These are phyloP conservation scores for Adenanthera pavonina DNA, from an alignment of 306 rosid species.

Conservation along the genomic window DNA sequence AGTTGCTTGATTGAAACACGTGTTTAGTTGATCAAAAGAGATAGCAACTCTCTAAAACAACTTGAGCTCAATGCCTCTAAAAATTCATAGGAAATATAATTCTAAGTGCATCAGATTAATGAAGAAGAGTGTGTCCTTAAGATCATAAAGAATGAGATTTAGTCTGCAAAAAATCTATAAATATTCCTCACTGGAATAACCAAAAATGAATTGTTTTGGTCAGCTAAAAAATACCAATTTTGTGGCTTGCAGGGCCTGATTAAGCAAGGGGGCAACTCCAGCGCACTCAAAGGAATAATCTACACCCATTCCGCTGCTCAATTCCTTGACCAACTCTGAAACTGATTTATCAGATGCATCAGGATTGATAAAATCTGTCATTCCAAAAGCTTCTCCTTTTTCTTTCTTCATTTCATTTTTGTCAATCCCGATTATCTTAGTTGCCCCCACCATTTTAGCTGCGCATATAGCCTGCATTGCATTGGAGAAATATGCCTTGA, in stretches of 20 bases:
- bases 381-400: slow-evolving; percentile 57
- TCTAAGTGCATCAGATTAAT: not conserved
- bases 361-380: slow-evolving; percentile 57
- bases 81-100: not conserved
- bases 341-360: slow-evolving; percentile 34
- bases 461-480: slow-evolving; percentile 50
- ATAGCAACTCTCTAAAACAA: not conserved
- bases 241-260: slow-evolving; percentile 56
- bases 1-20: not conserved
- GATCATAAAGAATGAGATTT: not conserved
- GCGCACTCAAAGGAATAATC: slow-evolving; percentile 67
- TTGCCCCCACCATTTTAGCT: slow-evolving; percentile 51
- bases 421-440: slow-evolving; percentile 59
- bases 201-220: not conserved
- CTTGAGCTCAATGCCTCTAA: not conserved
- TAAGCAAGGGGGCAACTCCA: slow-evolving; percentile 44
- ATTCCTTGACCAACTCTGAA: slow-evolving; percentile 48
- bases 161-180: not conserved
- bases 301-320: slow-evolving; percentile 60
- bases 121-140: not conserved
- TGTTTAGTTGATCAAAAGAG: not conserved
- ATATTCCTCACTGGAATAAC: too few species aligned
- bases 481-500: not conserved
- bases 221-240: slow-evolving; percentile 44
- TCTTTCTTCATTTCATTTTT: slow-evolving; percentile 47